phyloP scores from a whole-genome alignment of 2,329 filamentous ascomycete genomes.

The Alternaria metachromatica region DNA sequence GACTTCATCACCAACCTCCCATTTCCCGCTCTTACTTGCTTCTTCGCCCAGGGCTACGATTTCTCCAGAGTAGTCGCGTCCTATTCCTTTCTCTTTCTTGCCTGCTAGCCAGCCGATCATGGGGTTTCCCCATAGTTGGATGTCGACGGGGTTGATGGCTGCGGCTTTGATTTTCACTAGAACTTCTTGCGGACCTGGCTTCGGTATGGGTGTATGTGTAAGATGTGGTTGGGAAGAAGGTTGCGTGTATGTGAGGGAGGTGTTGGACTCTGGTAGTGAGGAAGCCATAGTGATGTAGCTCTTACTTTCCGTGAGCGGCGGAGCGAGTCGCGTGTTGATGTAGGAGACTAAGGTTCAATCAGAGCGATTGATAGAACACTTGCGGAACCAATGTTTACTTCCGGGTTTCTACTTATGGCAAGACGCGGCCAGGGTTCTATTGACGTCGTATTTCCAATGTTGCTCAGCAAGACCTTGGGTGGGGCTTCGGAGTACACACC shows the following conservation, averaged over 20 bases:
- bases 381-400: background rate
- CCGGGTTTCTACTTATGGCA: background rate
- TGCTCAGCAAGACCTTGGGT: background rate
- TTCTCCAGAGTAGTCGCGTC: slow-evolving; percentile 55
- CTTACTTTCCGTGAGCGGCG: background rate
- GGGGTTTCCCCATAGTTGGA: slow-evolving; percentile 45
- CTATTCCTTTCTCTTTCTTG: slow-evolving; percentile 47
- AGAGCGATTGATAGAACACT: background rate
- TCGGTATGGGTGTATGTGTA: slow-evolving; percentile 21
- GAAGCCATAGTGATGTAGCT: background rate
- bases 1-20: slow-evolving; percentile 32
- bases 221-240: slow-evolving; percentile 34
- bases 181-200: slow-evolving; percentile 30
- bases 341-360: background rate
- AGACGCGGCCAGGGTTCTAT: background rate
- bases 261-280: slow-evolving; percentile 31
- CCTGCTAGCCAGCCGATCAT: slow-evolving; percentile 37
- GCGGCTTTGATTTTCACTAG: slow-evolving; percentile 53
- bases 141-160: slow-evolving; percentile 55
- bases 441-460: slow-evolving; percentile 6
- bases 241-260: slow-evolving; percentile 34
- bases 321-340: background rate
- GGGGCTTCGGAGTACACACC: background rate
- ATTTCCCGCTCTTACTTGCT: slow-evolving; percentile 19
- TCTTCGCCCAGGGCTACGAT: slow-evolving; percentile 43